Evolutionary conservation across 345 rosid genomes (phyloP).

Genomic region (Combretum micranthum): DNA sequence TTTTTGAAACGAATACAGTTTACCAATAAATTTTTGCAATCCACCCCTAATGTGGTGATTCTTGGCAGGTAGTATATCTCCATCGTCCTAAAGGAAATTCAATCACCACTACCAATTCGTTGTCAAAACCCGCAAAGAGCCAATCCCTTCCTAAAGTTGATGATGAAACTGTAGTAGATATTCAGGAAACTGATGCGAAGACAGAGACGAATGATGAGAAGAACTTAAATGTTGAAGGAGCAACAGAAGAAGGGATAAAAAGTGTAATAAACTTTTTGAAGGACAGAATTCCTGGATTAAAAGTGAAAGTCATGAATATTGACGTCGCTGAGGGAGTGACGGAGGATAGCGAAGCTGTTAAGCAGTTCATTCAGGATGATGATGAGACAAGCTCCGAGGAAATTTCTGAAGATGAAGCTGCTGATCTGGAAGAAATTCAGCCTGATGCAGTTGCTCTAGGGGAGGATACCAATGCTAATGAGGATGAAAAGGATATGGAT

Average conservation of each 20-base stretch:
- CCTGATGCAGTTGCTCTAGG: slow-evolving; percentile 39
- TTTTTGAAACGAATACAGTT: no score
- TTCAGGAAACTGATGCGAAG: slow-evolving; percentile 55
- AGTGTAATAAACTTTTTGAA: slow-evolving; percentile 85
- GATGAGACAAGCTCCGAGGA: slow-evolving; percentile 41
- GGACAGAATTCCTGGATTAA: slow-evolving; percentile 90
- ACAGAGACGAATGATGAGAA: slow-evolving; percentile 54
- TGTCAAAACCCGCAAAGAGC: slow-evolving; percentile 35
- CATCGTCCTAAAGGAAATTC: slow-evolving; percentile 55
- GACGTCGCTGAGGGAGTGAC: slow-evolving; percentile 43
- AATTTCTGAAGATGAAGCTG: slow-evolving; percentile 46
- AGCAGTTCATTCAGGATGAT: slow-evolving; percentile 56
- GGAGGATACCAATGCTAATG: slow-evolving; percentile 36
- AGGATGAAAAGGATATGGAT: slow-evolving; percentile 51
- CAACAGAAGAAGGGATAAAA: slow-evolving; percentile 87
- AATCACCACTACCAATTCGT: slow-evolving; percentile 23
- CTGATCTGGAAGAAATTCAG: slow-evolving; percentile 51
- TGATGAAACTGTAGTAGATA: slow-evolving; percentile 40
- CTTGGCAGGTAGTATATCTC: slow-evolving; percentile 68
- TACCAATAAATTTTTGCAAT: no score
- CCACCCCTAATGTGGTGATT: not conserved
- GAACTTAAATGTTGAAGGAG: slow-evolving; percentile 60
- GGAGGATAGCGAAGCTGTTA: slow-evolving; percentile 45
- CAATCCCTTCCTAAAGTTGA: slow-evolving; percentile 38
- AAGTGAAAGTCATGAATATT: slow-evolving; percentile 68